phyloP scores from a whole-genome alignment of 164 flowering plant species.

The Platanus orientalis region DNA sequence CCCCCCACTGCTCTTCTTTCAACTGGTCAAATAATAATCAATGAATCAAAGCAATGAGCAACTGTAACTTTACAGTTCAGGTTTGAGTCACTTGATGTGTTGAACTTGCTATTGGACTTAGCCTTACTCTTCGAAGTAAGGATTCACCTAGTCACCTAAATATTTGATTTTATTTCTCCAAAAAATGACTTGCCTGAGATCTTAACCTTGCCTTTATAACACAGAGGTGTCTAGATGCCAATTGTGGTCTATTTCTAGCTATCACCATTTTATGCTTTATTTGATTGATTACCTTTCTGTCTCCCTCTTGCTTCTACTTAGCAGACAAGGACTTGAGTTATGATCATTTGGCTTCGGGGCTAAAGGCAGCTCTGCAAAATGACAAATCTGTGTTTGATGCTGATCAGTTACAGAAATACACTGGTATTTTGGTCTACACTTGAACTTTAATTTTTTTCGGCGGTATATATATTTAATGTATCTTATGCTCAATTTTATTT shows the following conservation, averaged over 20 bases:
- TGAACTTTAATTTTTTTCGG: neutral
- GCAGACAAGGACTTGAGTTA: conserved; percentile 75
- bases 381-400: conserved; percentile 89
- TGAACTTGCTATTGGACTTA: too few species aligned
- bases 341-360: conserved; percentile 67
- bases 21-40: too few species aligned
- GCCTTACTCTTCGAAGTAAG: too few species aligned
- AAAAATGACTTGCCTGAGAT: too few species aligned
- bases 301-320: neutral
- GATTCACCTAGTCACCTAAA: too few species aligned
- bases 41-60: too few species aligned
- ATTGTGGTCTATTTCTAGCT: neutral
- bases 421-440: conserved; percentile 41
- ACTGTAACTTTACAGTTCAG: too few species aligned
- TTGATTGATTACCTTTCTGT: neutral
- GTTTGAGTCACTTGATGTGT: too few species aligned
- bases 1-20: too few species aligned
- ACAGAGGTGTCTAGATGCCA: neutral
- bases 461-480: too few species aligned
- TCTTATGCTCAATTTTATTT: neutral
- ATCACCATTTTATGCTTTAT: neutral
- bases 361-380: conserved; percentile 61
- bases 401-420: conserved; percentile 73
- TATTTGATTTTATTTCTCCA: too few species aligned
- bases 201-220: too few species aligned